Percentiles rank a stretch among this genome's conserved stretches.
These are phyloP conservation scores for Tolypocladium amazonense DNA, from an alignment of 2,329 filamentous ascomycete genomes.

Conservation along the genomic window DNA sequence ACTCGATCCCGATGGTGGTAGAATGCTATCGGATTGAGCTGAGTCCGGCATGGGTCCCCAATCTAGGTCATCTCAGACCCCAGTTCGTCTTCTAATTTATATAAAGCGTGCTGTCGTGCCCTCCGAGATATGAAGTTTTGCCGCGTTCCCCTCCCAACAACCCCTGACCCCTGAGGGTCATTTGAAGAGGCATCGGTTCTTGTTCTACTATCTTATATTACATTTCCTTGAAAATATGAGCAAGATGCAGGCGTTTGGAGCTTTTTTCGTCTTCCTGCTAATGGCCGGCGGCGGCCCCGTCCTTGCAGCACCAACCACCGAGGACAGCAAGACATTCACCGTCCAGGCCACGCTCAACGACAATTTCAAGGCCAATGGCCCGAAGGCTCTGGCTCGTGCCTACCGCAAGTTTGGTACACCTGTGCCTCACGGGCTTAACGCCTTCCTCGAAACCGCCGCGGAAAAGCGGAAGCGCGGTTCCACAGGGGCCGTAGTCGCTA, in stretches of 20 bases:
- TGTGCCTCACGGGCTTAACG: not conserved
- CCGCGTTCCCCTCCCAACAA: not conserved
- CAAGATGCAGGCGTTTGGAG: not conserved
- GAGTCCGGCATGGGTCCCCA: not conserved
- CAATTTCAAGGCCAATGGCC: not conserved
- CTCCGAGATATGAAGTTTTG: not conserved
- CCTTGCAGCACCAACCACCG: not conserved
- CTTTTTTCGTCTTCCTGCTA: not conserved
- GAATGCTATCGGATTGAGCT: not conserved
- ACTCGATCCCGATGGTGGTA: not conserved
- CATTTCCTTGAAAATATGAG: not conserved
- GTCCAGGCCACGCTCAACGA: not conserved
- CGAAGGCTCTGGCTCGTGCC: not conserved
- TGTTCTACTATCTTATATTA: not conserved
- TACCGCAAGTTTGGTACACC: not conserved
- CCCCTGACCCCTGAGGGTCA: not conserved
- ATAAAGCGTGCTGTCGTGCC: not conserved
- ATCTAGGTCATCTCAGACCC: not conserved
- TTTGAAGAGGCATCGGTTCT: not conserved
- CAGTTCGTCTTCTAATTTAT: not conserved
- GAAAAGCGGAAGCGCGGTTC: not conserved
- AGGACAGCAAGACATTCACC: not conserved
- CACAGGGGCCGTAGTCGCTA: not conserved
- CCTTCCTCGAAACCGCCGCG: not conserved
- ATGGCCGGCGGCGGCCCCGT: not conserved